Evolutionary conservation across 2,329 filamentous ascomycete genomes (phyloP).

Genomic region (Colletotrichum higginsianum): DNA sequence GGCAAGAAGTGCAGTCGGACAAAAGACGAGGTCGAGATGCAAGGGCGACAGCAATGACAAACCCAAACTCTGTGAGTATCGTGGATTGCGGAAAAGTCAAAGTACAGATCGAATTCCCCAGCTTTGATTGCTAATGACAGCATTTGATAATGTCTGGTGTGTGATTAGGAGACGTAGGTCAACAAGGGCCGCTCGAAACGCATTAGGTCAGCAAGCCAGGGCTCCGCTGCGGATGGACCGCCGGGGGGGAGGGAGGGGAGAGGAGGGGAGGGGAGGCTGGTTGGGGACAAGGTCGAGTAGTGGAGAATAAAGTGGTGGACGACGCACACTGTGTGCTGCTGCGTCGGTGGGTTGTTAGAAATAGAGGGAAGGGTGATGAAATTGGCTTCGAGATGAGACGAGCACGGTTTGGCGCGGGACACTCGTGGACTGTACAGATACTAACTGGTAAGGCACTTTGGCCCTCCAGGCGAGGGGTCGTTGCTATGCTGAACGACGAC

Average conservation of each 20-base stretch:
- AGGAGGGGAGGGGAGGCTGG: neutral
- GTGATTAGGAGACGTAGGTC: conserved; percentile 50
- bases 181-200: conserved; percentile 45
- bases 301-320: neutral
- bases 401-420: conserved; percentile 32
- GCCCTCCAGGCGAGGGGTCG: conserved; percentile 15
- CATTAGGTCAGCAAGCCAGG: conserved; percentile 47
- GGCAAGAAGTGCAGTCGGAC: conserved; percentile 8
- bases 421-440: conserved; percentile 15
- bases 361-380: neutral
- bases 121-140: conserved; percentile 51
- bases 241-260: conserved; percentile 26
- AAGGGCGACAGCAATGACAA: conserved; percentile 15
- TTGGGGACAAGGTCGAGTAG: neutral
- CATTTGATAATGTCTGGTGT: conserved; percentile 48
- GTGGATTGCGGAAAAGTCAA: conserved; percentile 30
- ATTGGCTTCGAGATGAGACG: conserved; percentile 21
- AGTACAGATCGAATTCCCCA: conserved; percentile 30
- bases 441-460: neutral
- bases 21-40: conserved; percentile 10
- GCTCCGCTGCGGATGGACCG: conserved; percentile 34
- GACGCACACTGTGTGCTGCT: conserved; percentile 30
- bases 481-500: conserved; percentile 9
- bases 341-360: conserved; percentile 3
- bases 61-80: conserved; percentile 3